A percentile compares a stretch with the other conserved stretches of the same genome.
Conservation (phyloP, 2,329 filamentous ascomycete species). For the Hirsutella minnesotensis region DNA sequence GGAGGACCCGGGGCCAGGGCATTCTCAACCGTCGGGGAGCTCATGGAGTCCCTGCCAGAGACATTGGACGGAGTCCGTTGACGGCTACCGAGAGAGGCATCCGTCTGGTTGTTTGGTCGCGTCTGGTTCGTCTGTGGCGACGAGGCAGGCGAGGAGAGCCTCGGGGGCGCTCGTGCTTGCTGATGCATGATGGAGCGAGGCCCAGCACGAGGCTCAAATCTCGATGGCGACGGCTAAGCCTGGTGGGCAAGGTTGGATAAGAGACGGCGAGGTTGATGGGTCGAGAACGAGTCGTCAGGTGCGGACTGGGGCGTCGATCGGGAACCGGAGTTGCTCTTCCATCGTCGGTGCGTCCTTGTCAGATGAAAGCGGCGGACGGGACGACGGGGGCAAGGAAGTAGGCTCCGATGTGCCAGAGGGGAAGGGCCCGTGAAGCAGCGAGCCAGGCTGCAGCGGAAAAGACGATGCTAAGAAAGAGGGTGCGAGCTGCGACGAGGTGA, state of each 20-base stretch:
- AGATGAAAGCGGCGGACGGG: background rate
- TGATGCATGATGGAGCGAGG: constrained; percentile 66
- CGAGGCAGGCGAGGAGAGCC: constrained; percentile 60
- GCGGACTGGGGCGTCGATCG: constrained; percentile 2
- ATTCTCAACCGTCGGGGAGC: constrained; percentile 37
- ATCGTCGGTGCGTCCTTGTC: constrained; percentile 1
- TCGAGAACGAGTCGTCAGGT: constrained; percentile 1
- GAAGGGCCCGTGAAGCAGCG: background rate
- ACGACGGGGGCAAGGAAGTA: background rate
- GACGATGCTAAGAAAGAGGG: background rate
- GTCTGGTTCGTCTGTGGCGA: constrained; percentile 61
- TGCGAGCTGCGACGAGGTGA: background rate
- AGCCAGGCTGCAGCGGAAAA: background rate
- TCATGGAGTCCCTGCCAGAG: constrained; percentile 23
- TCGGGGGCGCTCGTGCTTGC: constrained; percentile 65
- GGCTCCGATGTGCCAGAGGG: background rate
- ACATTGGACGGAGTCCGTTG: constrained; percentile 32
- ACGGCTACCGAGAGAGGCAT: constrained; percentile 33
- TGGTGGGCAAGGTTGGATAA: background rate
- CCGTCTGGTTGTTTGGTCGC: constrained; percentile 64
- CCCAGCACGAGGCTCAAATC: no score
- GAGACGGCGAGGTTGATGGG: background rate
- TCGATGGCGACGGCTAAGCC: no score
- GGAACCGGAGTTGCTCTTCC: constrained; percentile 2
- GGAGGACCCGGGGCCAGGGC: constrained; percentile 36